A percentile compares a stretch with the other conserved stretches of the same genome.
Evolutionary conservation across 345 rosid genomes (phyloP).

Genomic region (Gossypium thurberi): DNA sequence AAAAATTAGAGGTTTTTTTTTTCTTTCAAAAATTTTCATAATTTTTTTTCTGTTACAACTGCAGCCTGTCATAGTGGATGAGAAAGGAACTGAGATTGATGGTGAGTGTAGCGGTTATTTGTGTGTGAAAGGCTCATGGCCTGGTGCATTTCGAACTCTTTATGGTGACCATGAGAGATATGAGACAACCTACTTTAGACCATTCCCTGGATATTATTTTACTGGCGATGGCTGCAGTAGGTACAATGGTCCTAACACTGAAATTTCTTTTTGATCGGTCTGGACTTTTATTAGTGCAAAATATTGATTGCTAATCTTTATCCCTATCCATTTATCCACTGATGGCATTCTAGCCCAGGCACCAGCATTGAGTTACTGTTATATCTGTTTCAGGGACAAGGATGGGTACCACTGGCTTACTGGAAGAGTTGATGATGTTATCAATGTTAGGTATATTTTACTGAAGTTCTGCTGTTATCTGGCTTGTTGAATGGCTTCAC

Average conservation of each 20-base stretch:
- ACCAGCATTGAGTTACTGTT: conserved; percentile 9
- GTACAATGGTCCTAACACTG: conserved; percentile 24
- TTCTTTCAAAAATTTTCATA: not conserved
- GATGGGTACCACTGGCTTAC: conserved; percentile 98
- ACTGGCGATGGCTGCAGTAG: conserved; percentile 97
- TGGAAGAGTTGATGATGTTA: conserved; percentile 98
- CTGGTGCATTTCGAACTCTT: conserved; percentile 94
- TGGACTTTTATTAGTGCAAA: too few relatives aligned
- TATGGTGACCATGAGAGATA: conserved; percentile 98
- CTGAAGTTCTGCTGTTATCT: not conserved
- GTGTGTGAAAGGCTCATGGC: conserved; percentile 89
- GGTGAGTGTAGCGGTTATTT: conserved; percentile 95
- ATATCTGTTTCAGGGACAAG: conserved; percentile 65
- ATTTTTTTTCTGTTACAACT: conserved; percentile 9
- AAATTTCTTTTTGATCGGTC: not conserved
- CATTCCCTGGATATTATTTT: conserved; percentile 90
- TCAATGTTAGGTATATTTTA: conserved; percentile 78
- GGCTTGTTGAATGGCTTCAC: not conserved
- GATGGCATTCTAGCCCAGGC: conserved; percentile 11
- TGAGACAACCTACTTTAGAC: conserved; percentile 93
- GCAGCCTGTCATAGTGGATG: conserved; percentile 93
- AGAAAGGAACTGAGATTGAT: conserved; percentile 89
- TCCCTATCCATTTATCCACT: not conserved
- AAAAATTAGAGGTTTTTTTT: not conserved
- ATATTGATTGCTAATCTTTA: too few relatives aligned